phyloP scores from a whole-genome alignment of 441 rosid species.

The Pelargonium australe region DNA sequence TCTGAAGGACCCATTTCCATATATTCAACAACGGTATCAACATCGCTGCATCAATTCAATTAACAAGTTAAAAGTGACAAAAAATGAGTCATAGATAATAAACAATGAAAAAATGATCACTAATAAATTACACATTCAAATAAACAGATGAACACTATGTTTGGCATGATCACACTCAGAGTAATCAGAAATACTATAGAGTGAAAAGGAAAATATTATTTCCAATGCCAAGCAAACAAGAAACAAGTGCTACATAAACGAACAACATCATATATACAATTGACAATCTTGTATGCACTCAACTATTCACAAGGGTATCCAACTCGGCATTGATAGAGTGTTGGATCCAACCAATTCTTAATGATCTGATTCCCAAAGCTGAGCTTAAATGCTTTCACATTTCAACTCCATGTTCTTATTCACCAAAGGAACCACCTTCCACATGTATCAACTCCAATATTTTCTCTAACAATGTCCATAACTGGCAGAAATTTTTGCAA shows the following conservation, averaged over 20 bases:
- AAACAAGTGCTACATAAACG: conserved; percentile 4
- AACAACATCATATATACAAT: background rate
- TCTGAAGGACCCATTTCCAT: conserved; percentile 23
- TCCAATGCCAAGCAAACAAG: background rate
- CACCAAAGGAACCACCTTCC: conserved; percentile 6
- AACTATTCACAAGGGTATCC: background rate
- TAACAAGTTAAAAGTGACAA: background rate
- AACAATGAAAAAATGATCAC: background rate
- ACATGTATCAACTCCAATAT: conserved; percentile 1
- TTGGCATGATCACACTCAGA: background rate
- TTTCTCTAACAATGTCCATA: background rate
- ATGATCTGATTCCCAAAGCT: background rate
- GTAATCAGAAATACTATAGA: background rate
- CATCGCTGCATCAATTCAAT: conserved; percentile 20
- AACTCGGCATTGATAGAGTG: background rate
- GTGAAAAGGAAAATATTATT: background rate
- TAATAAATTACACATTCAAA: background rate
- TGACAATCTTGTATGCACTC: background rate
- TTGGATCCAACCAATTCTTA: background rate
- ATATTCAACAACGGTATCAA: conserved; percentile 26
- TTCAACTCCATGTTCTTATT: background rate
- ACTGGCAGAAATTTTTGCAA: background rate
- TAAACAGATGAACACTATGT: background rate
- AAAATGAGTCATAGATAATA: background rate
- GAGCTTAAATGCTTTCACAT: background rate